These are phyloP conservation scores for Pythium sukuiense DNA, from an alignment of 352 stramenopile species.

Conservation along the genomic window DNA sequence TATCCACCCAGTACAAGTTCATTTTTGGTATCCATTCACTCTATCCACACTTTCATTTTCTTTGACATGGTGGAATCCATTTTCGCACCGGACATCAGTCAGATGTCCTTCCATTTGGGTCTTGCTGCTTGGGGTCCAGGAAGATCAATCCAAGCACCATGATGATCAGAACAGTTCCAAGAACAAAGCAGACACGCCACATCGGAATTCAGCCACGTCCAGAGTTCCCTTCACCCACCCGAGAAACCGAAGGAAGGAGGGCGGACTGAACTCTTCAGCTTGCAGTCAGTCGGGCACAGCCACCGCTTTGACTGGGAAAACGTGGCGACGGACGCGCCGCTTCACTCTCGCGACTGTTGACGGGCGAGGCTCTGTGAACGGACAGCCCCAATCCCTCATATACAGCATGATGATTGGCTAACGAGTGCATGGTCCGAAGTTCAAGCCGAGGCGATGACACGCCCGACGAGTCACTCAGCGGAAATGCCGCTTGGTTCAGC, in stretches of 20 bases:
- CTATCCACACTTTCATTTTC: background rate
- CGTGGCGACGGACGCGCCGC: conserved; percentile 5
- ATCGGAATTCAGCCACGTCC: background rate
- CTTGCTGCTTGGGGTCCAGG: background rate
- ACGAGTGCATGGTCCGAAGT: background rate
- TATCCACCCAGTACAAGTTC: conserved; percentile 6
- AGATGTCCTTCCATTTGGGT: background rate
- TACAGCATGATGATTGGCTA: conserved; percentile 7
- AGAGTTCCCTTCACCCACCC: background rate
- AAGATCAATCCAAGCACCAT: background rate
- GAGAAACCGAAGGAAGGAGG: background rate
- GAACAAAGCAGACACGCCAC: background rate
- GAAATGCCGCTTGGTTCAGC: conserved; percentile 19
- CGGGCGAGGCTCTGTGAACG: conserved; percentile 19
- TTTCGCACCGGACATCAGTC: background rate
- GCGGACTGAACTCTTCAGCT: conserved; percentile 6
- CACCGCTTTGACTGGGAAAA: conserved; percentile 2
- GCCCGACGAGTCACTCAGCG: conserved; percentile 27
- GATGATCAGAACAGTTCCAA: background rate
- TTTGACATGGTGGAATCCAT: background rate
- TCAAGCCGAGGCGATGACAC: conserved; percentile 40
- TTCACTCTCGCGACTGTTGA: conserved; percentile 18
- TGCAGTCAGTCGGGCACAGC: background rate
- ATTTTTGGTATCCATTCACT: conserved; percentile 9
- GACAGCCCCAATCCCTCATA: conserved; percentile 21